Evolutionary conservation across 2,329 filamentous ascomycete species (phyloP).

Genomic region (Cladosporium phlei): DNA sequence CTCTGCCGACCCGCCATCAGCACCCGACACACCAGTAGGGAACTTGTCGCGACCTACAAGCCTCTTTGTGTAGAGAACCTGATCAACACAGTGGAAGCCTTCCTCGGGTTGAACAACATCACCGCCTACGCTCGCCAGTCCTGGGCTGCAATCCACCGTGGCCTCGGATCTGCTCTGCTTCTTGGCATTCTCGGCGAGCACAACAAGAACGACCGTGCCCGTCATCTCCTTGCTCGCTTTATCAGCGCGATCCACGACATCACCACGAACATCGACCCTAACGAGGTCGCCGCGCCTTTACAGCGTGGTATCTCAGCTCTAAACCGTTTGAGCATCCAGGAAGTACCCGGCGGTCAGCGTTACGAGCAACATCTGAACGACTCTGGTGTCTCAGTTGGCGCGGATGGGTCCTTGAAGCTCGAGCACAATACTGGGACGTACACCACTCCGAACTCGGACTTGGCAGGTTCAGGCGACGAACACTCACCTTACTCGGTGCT

Average conservation of each 20-base stretch:
- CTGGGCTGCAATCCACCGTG: slow-evolving; percentile 33
- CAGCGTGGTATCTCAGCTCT: slow-evolving; percentile 44
- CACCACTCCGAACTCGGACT: slow-evolving; percentile 26
- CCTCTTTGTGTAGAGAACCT: slow-evolving; percentile 51
- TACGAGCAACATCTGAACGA: slow-evolving; percentile 12
- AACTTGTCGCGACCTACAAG: slow-evolving; percentile 45
- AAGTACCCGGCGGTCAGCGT: slow-evolving; percentile 5
- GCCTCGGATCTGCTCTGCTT: slow-evolving; percentile 37
- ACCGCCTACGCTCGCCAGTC: slow-evolving; percentile 37
- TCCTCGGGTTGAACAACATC: slow-evolving; percentile 54
- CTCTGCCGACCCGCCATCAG: slow-evolving; percentile 59
- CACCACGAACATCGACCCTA: slow-evolving; percentile 43
- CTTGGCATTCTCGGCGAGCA: slow-evolving; percentile 41
- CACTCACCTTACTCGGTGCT: slow-evolving; percentile 45
- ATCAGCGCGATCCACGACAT: slow-evolving; percentile 44
- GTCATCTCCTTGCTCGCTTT: slow-evolving; percentile 42
- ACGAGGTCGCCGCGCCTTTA: slow-evolving; percentile 45
- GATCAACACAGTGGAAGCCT: slow-evolving; percentile 54
- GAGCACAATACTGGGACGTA: slow-evolving; percentile 22
- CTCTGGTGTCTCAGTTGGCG: slow-evolving; percentile 13
- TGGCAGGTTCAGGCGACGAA: slow-evolving; percentile 33
- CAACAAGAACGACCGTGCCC: slow-evolving; percentile 43
- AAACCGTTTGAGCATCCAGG: slow-evolving; percentile 35
- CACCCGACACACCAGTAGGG: slow-evolving; percentile 40
- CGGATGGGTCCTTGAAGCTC: slow-evolving; percentile 20